Percentiles rank a stretch among this genome's conserved stretches.
Conservation (phyloP, 495 filamentous ascomycete species). For the Oleoguttula mirabilis region DNA sequence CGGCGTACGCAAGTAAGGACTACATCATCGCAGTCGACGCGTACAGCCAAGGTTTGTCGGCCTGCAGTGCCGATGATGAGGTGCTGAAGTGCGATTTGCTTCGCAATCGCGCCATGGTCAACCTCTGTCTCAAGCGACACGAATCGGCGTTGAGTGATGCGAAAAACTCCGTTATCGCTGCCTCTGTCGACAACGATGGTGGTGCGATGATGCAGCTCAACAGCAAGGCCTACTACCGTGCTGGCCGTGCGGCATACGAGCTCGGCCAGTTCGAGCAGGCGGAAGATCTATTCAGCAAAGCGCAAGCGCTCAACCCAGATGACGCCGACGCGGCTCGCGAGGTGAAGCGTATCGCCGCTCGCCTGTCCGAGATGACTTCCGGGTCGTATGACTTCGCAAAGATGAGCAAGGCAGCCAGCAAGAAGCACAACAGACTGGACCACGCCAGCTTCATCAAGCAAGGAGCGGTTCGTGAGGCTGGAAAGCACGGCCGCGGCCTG, state of each 20-base stretch:
- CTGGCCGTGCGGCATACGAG: slow-evolving; percentile 20
- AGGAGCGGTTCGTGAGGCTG: slow-evolving; percentile 11
- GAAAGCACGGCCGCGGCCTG: slow-evolving; percentile 18
- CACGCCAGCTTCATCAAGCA: slow-evolving; percentile 23
- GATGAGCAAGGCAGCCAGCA: slow-evolving; percentile 22
- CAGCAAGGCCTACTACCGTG: slow-evolving; percentile 22
- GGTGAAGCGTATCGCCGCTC: not conserved
- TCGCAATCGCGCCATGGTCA: slow-evolving; percentile 21
- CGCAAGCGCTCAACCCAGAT: not conserved
- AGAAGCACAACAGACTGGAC: slow-evolving; percentile 23
- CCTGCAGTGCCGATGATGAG: not conserved
- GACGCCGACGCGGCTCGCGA: not conserved
- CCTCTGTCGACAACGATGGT: slow-evolving; percentile 28
- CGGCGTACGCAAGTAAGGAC: slow-evolving; percentile 24
- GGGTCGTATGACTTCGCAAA: slow-evolving; percentile 1
- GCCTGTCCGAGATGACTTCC: not conserved
- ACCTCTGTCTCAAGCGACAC: slow-evolving; percentile 15
- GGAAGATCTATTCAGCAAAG: slow-evolving; percentile 9
- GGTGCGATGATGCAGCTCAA: slow-evolving; percentile 23
- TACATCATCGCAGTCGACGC: slow-evolving; percentile 22
- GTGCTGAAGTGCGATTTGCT: slow-evolving; percentile 4
- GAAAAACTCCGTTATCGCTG: slow-evolving; percentile 26
- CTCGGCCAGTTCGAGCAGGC: slow-evolving; percentile 17
- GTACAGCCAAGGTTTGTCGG: slow-evolving; percentile 28
- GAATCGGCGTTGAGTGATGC: slow-evolving; percentile 19